Evolutionary conservation across 1,139 yeast genomes (phyloP).

Genomic region (Komagataea norvegica): DNA sequence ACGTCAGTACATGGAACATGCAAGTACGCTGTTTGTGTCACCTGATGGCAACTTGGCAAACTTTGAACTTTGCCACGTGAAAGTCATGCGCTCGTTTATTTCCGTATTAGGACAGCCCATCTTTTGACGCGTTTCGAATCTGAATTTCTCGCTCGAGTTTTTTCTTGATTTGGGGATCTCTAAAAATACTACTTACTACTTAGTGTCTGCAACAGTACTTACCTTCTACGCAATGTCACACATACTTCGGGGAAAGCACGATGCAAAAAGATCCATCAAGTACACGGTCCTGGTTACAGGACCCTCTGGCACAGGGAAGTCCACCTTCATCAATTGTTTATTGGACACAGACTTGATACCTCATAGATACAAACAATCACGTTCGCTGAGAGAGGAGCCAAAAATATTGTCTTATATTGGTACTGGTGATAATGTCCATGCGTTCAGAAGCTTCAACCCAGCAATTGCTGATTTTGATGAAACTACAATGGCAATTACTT

Average conservation of each 20-base stretch:
- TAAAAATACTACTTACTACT: too few species aligned
- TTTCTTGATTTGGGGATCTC: too few species aligned
- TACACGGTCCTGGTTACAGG: conserved; percentile 81
- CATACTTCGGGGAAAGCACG: conserved; percentile 58
- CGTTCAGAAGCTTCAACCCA: conserved; percentile 37
- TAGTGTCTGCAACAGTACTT: background rate
- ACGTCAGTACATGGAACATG: too few species aligned
- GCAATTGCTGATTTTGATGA: conserved; percentile 40
- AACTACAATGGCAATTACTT: conserved; percentile 58
- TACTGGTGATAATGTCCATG: conserved; percentile 32
- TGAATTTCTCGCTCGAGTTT: conserved; percentile 4
- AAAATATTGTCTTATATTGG: conserved; percentile 32
- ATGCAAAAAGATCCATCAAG: conserved; percentile 78
- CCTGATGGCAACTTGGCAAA: conserved; percentile 1
- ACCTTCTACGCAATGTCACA: conserved; percentile 26
- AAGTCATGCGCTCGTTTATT: background rate
- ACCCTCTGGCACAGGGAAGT: conserved; percentile 72
- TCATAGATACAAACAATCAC: conserved; percentile 46
- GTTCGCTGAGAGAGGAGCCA: conserved; percentile 24
- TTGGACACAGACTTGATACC: conserved; percentile 56
- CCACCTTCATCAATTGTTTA: conserved; percentile 76
- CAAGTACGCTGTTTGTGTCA: conserved; percentile 2
- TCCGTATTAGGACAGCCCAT: background rate
- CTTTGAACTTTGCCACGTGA: background rate
- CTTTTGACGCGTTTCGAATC: conserved; percentile 4